Evolutionary conservation across 176 grass and related monocot species (phyloP), one percentile per base, ranked within the genome.

Genomic region (Triticum urartu): DNA sequence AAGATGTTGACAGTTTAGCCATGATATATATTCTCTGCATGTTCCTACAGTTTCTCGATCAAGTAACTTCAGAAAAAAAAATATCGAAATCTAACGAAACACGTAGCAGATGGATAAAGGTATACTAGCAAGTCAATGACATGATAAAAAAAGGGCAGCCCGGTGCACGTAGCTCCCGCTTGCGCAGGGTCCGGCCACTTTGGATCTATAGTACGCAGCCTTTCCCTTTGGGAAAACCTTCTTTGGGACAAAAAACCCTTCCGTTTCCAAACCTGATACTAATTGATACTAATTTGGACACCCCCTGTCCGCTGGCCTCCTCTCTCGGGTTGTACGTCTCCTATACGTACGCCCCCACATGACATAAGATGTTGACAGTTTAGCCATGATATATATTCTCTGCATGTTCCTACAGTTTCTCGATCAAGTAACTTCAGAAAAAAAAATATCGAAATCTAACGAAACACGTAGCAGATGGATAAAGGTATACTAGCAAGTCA

Each of bases 311-410:
- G 26, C 26, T 28, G 26, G 26, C 26, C 26, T 28, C 26, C 26
- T 28, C 26, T 28, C 26, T 28, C 26, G 1, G 26, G 26, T 28
- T 28, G 26, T 28, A 28, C 26, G 26, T 28, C 26, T 28, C 26
- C 26, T 28, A 28, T 28, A 28, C 26, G 26, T 28, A 28, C 26
- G 26, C 26, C 26, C 26, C 26, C 26, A 28, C 26, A 28, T 28
- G 26, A 28, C 26, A 28, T 28, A 28, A 28, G 26, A 80, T 42
- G 72, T n/a, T 82, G 67, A 76, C 10, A 80, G 24, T 50, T 54
- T 88, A 85, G 11, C 17, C 28, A 71, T 59, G 40, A 59, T 32
- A 77, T 60, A 85, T 13, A 83, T 82, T 75, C n/a, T 21, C 50
- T 68, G 21, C 4, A 60, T 59, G 28, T 22, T 80, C 47, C 54